Evolutionary conservation across 1,139 yeast species (phyloP).

Genomic region (Debaryomyces subglobosus): DNA sequence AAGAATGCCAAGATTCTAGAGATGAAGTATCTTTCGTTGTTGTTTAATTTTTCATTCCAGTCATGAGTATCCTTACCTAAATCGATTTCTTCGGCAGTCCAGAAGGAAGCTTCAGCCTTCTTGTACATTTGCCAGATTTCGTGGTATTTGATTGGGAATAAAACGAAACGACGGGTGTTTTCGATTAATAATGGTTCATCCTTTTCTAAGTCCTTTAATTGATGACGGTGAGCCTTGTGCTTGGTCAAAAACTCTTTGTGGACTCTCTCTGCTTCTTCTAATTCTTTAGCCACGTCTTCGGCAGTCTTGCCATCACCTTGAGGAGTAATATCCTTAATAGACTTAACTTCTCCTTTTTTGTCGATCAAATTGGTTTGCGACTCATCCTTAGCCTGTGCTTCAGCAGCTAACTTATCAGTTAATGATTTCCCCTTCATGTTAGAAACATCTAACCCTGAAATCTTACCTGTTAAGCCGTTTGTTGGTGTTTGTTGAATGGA

Average conservation of each 20-base stretch:
- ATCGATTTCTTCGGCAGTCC: slow-evolving; percentile 99
- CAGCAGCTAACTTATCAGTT: slow-evolving; percentile 51
- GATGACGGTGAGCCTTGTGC: slow-evolving; percentile 71
- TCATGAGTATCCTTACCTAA: slow-evolving; percentile 87
- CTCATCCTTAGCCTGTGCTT: slow-evolving; percentile 45
- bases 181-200: slow-evolving; percentile 89
- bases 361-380: slow-evolving; percentile 30
- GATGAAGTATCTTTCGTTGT: slow-evolving; percentile 87
- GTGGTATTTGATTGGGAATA: slow-evolving; percentile 96
- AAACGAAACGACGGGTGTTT: slow-evolving; percentile 87
- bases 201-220: slow-evolving; percentile 73
- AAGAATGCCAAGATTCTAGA: slow-evolving; percentile 96
- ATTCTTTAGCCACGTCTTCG: slow-evolving; percentile 21
- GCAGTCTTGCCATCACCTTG: slow-evolving; percentile 17
- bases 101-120: slow-evolving; percentile 98
- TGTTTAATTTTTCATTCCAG: slow-evolving; percentile 84
- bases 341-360: slow-evolving; percentile 16
- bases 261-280: slow-evolving; percentile 21
- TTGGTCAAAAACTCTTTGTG: slow-evolving; percentile 60
- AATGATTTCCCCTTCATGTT: slow-evolving; percentile 37
- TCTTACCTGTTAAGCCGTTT: slow-evolving; percentile 52
- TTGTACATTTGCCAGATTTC: slow-evolving; percentile 99
- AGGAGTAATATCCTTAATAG: slow-evolving; percentile 11
- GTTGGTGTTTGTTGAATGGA: slow-evolving; percentile 53
- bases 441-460: slow-evolving; percentile 45